Conservation (phyloP, 164 flowering plant species). For the Amborella trichopoda region DNA sequence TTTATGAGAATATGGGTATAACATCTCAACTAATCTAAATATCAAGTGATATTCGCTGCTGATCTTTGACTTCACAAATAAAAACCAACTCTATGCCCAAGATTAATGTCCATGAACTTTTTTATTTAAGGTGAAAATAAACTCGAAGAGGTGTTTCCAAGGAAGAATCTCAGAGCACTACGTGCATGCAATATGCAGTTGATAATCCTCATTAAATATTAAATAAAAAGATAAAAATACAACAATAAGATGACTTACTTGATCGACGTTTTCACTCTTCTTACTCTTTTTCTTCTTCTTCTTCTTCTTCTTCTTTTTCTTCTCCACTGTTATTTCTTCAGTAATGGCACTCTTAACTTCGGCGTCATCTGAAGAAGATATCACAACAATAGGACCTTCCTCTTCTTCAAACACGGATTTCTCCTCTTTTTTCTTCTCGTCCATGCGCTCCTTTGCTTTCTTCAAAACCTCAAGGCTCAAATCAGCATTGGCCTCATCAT, state of each 20-base stretch:
- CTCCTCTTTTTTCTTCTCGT: slow-evolving; percentile 12
- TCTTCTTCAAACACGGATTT: slow-evolving; percentile 2
- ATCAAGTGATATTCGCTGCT: too few relatives aligned
- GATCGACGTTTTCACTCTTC: slow-evolving; percentile 2
- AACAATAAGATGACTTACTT: slow-evolving; percentile 5
- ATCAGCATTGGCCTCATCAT: slow-evolving; percentile 56
- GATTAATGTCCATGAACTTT: neutral
- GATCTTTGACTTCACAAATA: too few relatives aligned
- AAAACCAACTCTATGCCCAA: neutral
- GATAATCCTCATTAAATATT: neutral
- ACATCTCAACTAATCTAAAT: too few relatives aligned
- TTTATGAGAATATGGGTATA: too few relatives aligned
- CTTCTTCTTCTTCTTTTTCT: slow-evolving; percentile 7
- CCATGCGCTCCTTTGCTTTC: slow-evolving; percentile 29
- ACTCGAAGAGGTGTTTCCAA: neutral
- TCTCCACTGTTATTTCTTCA: slow-evolving; percentile 3
- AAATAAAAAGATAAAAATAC: neutral
- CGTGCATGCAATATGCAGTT: neutral
- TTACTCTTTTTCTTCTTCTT: slow-evolving; percentile 5
- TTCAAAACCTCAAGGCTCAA: slow-evolving; percentile 46
- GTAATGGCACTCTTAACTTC: neutral
- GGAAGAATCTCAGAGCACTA: too few relatives aligned
- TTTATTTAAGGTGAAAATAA: neutral
- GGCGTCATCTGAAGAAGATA: slow-evolving; percentile 13
- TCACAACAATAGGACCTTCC: slow-evolving; percentile 5